phyloP scores from a whole-genome alignment of 371 early-diverging fungal genomes.

The Syncephalastrum monosporum region DNA sequence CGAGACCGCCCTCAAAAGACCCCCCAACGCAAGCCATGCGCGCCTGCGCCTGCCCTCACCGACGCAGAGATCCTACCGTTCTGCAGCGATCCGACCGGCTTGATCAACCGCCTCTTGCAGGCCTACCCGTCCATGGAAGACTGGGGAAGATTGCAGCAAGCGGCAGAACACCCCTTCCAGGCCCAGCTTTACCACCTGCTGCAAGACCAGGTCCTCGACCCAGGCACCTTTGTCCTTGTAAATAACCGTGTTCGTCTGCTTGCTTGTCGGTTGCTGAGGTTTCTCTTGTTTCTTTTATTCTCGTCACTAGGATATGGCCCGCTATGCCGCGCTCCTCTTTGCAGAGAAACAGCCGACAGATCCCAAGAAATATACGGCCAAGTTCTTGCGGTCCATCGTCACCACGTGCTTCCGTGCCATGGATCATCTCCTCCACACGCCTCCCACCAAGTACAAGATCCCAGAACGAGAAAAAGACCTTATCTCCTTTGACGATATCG shows the following conservation, averaged over 20 bases:
- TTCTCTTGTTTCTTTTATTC: too few relatives aligned
- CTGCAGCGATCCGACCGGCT: too few relatives aligned
- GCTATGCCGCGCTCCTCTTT: too few relatives aligned
- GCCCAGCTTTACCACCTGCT: too few relatives aligned
- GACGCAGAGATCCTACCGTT: too few relatives aligned
- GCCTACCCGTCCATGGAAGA: too few relatives aligned
- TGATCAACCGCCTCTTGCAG: too few relatives aligned
- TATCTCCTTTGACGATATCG: constrained; percentile 26
- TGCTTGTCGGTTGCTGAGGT: too few relatives aligned
- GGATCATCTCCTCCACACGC: constrained; percentile 21
- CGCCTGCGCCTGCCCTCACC: constrained; percentile 18
- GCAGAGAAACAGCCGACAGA: too few relatives aligned
- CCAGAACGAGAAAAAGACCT: constrained; percentile 21
- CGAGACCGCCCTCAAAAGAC: constrained; percentile 9
- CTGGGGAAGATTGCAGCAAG: too few relatives aligned
- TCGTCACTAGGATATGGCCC: too few relatives aligned
- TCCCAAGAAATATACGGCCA: constrained; percentile 18
- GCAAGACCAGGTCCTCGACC: constrained; percentile 11
- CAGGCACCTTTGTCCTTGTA: constrained; percentile 36
- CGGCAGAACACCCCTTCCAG: too few relatives aligned
- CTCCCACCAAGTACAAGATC: constrained; percentile 13
- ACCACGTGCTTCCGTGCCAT: constrained; percentile 25
- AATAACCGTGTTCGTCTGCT: not conserved
- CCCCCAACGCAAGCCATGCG: constrained; percentile 15
- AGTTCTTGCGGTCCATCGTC: constrained; percentile 30